Evolutionary conservation across 2,329 filamentous ascomycete genomes (phyloP).

Genomic region (Pseudocercospora pini-densiflorae): DNA sequence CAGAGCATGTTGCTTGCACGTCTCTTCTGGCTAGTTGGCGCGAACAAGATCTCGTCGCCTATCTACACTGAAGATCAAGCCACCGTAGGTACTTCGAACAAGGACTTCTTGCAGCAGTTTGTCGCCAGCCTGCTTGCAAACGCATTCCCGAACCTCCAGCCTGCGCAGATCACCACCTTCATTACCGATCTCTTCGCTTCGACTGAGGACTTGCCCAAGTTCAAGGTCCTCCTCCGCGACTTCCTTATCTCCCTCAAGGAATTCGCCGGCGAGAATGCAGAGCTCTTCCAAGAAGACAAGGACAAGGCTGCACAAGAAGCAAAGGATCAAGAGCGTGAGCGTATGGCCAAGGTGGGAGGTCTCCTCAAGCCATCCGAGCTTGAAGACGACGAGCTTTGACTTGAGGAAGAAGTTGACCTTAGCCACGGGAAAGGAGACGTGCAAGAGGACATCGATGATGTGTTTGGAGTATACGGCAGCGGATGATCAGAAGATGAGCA

Average conservation of each 20-base stretch:
- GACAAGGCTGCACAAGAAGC: constrained; percentile 87
- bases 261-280: constrained; percentile 92
- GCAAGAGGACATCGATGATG: constrained; percentile 2
- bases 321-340: constrained; percentile 86
- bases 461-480: constrained; percentile 7
- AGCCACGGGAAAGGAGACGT: constrained; percentile 12
- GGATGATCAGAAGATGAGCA: background rate
- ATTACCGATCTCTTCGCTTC: constrained; percentile 86
- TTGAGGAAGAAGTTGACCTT: constrained; percentile 54
- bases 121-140: constrained; percentile 82
- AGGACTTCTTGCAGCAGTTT: constrained; percentile 87
- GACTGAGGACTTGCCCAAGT: constrained; percentile 88
- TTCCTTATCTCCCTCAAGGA: constrained; percentile 98
- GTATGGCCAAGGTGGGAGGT: constrained; percentile 92
- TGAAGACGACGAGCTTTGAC: constrained; percentile 83
- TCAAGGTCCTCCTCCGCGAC: constrained; percentile 94
- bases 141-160: constrained; percentile 89
- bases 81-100: constrained; percentile 80
- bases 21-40: constrained; percentile 94
- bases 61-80: constrained; percentile 88
- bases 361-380: constrained; percentile 97
- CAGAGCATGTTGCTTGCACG: constrained; percentile 92
- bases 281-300: constrained; percentile 91
- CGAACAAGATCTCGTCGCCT: constrained; percentile 87
- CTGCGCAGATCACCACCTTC: constrained; percentile 82